Base-by-base conservation (phyloP, 495 filamentous ascomycete species). In the Penicillium malachiteum region DNA sequence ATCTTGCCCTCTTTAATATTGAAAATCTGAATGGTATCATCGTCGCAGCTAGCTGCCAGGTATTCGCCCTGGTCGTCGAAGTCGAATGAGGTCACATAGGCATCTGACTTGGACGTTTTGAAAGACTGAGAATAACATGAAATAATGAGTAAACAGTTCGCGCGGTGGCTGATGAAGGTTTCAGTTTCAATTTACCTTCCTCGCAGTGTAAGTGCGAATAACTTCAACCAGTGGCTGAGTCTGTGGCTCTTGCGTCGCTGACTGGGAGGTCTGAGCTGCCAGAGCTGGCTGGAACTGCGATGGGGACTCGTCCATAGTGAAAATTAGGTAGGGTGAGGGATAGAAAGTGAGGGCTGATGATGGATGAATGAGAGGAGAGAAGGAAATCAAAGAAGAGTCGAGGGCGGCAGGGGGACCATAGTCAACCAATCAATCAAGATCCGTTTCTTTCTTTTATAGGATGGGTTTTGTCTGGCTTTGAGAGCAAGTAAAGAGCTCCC, bases 11-110 rank as follows among this genome's bases (percentile, higher is more conserved):
- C 91, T 56, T 88, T 90, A 58, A 93, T 87, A 60, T 91, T 94
- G 74, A 92, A 99, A 32, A 97, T 81, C 63, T 97, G 92, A 56
- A 99, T 90, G 1, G 89, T 94, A 59, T 97, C 92, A 65, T 97
- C 95, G 67, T 86, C 87, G 48, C 91, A 89, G 7, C 90, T 87
- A 0, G 92, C 86, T 65, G 97, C 89, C 39, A 92, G 78, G 38
- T 89, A 88, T 59, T 96, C 91, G 64, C 94, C 94, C 21, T 87
- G 86, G 75, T 97, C 92, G 72, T 97, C 92, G 63, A 96, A 97
- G 74, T 97, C 92, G 61, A 99, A 83, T 5, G 92, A 97, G 1
- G 85, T 88, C 40, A 81, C 72, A 45, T 70, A 69, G 34, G 58
- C 51, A 12, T 75, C 72, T 51, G 71, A 67, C 62, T 79, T 78